Base-by-base conservation (phyloP, 2,329 filamentous ascomycete species). In the Dactylellina drechsleri region DNA sequence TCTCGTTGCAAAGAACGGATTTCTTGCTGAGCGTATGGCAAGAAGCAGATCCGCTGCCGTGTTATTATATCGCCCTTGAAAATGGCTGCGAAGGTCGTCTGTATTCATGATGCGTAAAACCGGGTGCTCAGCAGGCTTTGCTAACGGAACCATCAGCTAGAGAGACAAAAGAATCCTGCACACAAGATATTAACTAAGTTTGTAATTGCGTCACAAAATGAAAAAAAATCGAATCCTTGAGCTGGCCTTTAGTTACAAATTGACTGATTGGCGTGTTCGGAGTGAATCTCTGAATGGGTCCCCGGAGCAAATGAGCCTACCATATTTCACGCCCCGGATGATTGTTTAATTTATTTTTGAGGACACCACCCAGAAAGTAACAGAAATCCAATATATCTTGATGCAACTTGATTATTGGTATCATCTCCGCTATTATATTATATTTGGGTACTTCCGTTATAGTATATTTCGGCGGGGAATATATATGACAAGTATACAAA, bases 1-100 rank as follows among this genome's bases (percentile, higher is more conserved):
- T 31, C 13, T n/a, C 31, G 18, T 20, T 16, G 43, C 16, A n/a
- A 18, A 41, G 12, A 20, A 23, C 26, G 53, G 28, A 36, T 13
- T 47, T 53, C 45, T 56, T 57, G 41, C 56, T 54, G 43, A 26
- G 28, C 28, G 28, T 47, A 5, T 61, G 61, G 56, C 23, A 59
- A 72, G 43, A 40, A 40, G 62, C 52, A 66, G 60, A 66, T 73
- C 60, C 68, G 68, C 41, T 61, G 62, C 68, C 68, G 62, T 66
- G 53, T 41, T 56, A 60, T 60, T 47, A 40, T 66, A 62, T 74
- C 62, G 52, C 49, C 36, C 47, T 45, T 20, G 54, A 31, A 31
- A 58, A 58, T 58, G n/a, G 15, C 16, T 40, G 53, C 28, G 36
- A 56, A n/a, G 4, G 43, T 4, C 12, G 13, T 13, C 5, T 47